These are phyloP conservation scores for Cytospora mali DNA, from an alignment of 2,329 filamentous ascomycete genomes.

Conservation along the genomic window DNA sequence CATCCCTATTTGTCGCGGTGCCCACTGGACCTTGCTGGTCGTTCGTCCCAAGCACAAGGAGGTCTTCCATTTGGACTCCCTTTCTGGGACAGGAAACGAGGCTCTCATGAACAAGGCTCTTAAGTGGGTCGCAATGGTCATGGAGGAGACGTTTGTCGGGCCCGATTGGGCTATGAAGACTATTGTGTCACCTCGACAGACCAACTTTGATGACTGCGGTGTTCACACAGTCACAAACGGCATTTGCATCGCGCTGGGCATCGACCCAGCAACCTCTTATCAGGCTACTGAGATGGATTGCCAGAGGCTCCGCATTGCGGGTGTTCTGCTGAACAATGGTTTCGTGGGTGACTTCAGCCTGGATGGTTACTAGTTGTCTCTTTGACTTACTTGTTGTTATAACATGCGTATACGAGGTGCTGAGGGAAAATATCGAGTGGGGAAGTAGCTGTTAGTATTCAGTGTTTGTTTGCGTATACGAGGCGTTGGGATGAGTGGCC, in stretches of 20 bases:
- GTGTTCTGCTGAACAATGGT: slow-evolving; percentile 67
- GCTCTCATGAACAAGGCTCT: slow-evolving; percentile 47
- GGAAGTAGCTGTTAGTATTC: slow-evolving; percentile 36
- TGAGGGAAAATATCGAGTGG: background rate
- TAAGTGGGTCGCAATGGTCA: slow-evolving; percentile 60
- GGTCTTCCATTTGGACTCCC: slow-evolving; percentile 71
- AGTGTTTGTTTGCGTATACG: background rate
- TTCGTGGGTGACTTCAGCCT: slow-evolving; percentile 64
- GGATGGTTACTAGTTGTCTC: slow-evolving; percentile 37
- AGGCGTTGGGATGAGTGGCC: background rate
- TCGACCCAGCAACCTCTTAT: slow-evolving; percentile 55
- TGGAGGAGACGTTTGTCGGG: slow-evolving; percentile 57
- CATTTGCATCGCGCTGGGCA: slow-evolving; percentile 60
- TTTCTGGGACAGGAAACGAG: slow-evolving; percentile 48
- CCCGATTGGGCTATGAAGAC: slow-evolving; percentile 62
- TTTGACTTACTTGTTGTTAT: background rate
- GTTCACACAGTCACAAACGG: slow-evolving; percentile 76
- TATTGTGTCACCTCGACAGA: slow-evolving; percentile 58
- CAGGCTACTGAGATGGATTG: slow-evolving; percentile 56
- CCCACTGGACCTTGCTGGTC: slow-evolving; percentile 74
- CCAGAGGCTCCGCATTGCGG: slow-evolving; percentile 65
- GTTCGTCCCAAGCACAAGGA: slow-evolving; percentile 62
- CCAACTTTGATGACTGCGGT: slow-evolving; percentile 75
- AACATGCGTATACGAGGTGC: background rate
- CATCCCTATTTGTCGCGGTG: slow-evolving; percentile 65